A percentile compares a stretch with the other conserved stretches of the same genome.
phyloP scores from a whole-genome alignment of 768 basidiomycete genomes.

The Auricularia auricula-judae region DNA sequence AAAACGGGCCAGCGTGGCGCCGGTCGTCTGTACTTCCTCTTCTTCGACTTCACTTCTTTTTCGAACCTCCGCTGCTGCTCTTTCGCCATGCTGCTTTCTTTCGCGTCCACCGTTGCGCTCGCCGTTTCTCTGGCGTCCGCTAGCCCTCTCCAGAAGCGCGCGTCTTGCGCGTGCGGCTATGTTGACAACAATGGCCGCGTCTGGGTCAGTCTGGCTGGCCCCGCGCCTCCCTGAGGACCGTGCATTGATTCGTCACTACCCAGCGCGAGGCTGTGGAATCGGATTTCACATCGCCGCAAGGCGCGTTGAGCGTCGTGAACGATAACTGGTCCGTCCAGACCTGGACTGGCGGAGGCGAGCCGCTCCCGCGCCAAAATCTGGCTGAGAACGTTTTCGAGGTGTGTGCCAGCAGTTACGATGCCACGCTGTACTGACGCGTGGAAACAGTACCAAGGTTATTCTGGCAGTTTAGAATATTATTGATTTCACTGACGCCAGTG shows the following conservation, averaged over 20 bases:
- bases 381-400: background rate
- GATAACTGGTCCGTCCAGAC: constrained; percentile 2
- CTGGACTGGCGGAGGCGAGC: background rate
- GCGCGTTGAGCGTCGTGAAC: constrained; percentile 4
- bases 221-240: background rate
- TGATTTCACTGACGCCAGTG: background rate
- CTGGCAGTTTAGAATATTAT: background rate
- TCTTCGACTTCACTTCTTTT: too few species aligned
- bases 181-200: constrained; percentile 5
- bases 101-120: background rate
- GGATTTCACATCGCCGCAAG: constrained; percentile 5
- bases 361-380: background rate
- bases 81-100: background rate
- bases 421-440: background rate
- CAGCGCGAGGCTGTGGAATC: constrained; percentile 9
- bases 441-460: background rate
- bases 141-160: background rate
- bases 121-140: background rate
- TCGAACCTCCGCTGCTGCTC: too few species aligned
- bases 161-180: constrained; percentile 8
- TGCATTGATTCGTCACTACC: background rate
- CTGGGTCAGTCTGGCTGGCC: constrained; percentile 5
- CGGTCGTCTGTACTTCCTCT: too few species aligned
- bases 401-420: background rate
- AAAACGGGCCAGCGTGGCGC: too few species aligned